These are phyloP conservation scores for Neoscytalidium dimidiatum DNA, from an alignment of 2,329 filamentous ascomycete species.

Conservation along the genomic window DNA sequence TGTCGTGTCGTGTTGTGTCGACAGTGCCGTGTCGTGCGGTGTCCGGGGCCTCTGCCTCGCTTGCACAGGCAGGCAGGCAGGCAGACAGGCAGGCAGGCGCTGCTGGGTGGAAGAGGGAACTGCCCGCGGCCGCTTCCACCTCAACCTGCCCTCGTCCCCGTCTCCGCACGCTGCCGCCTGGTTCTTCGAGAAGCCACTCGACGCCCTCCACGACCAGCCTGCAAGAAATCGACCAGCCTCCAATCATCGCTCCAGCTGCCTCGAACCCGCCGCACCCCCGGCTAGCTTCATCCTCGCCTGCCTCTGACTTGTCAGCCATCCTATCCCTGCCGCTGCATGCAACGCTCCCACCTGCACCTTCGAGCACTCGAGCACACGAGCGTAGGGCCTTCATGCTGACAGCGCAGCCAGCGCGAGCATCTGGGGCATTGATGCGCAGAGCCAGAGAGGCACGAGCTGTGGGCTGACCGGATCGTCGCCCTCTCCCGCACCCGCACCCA, in stretches of 20 bases:
- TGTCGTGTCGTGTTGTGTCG: no score
- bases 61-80: background rate
- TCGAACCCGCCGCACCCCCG: no score
- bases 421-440: background rate
- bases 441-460: background rate
- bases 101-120: background rate
- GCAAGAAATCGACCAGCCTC: background rate
- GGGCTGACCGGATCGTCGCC: background rate
- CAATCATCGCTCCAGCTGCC: slow-evolving; percentile 3
- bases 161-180: background rate
- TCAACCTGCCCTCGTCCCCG: no score
- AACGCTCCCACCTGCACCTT: background rate
- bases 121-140: background rate
- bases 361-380: background rate
- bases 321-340: slow-evolving; percentile 1
- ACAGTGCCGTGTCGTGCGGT: no score
- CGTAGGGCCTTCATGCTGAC: background rate
- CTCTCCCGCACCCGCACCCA: background rate
- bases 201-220: background rate
- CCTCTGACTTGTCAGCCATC: background rate
- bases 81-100: no score
- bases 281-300: no score
- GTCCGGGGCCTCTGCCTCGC: background rate
- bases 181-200: background rate
- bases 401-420: background rate